Evolutionary conservation across 352 stramenopile genomes (phyloP).

Genomic region (Phytophthora foliorum): DNA sequence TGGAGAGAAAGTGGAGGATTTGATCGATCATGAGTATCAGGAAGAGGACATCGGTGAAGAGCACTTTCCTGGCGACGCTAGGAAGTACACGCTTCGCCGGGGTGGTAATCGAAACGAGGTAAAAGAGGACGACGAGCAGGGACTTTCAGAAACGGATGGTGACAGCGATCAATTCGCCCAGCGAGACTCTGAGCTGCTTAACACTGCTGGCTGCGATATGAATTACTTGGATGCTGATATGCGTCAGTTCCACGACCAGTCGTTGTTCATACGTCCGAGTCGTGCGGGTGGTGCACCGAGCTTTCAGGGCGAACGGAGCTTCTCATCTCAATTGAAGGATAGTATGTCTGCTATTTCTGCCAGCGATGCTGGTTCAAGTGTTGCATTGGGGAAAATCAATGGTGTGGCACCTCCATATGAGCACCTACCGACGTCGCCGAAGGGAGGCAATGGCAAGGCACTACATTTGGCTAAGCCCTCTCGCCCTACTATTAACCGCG

Average conservation of each 20-base stretch:
- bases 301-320: constrained; percentile 27
- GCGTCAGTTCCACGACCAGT: constrained; percentile 77
- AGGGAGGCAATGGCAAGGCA: constrained; percentile 5
- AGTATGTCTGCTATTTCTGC: constrained; percentile 5
- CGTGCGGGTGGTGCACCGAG: constrained; percentile 19
- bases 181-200: constrained; percentile 54
- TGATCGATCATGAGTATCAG: constrained; percentile 22
- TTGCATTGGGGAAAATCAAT: background rate
- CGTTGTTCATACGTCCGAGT: constrained; percentile 47
- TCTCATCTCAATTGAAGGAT: constrained; percentile 25
- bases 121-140: constrained; percentile 16
- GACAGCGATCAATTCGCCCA: constrained; percentile 38
- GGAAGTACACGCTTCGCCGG: constrained; percentile 22
- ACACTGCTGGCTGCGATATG: constrained; percentile 68
- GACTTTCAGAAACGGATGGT: constrained; percentile 8
- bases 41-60: background rate
- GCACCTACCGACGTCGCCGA: constrained; percentile 29
- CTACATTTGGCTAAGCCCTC: constrained; percentile 10
- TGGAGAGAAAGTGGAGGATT: constrained; percentile 7
- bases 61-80: background rate
- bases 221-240: constrained; percentile 76
- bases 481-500: constrained; percentile 21
- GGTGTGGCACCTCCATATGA: constrained; percentile 24
- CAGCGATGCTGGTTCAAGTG: constrained; percentile 5
- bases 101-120: constrained; percentile 19